Evolutionary conservation across 2,329 filamentous ascomycete genomes (phyloP).

Genomic region (Thermothelomyces thermophilus): DNA sequence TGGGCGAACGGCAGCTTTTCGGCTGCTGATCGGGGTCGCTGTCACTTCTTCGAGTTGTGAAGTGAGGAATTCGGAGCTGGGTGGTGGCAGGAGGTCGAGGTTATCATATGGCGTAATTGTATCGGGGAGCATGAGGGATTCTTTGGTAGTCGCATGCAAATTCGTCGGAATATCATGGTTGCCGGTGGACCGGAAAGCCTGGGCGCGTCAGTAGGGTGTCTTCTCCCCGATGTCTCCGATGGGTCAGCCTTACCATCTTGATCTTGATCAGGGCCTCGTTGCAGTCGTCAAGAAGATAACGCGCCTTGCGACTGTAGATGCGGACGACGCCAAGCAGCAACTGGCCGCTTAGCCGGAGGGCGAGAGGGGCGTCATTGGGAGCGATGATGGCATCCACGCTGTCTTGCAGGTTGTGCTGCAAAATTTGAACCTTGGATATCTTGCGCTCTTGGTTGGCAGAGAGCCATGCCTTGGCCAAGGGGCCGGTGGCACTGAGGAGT

Average conservation of each 20-base stretch:
- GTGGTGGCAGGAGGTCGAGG: constrained; percentile 69
- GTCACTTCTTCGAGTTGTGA: constrained; percentile 63
- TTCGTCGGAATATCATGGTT: constrained; percentile 92
- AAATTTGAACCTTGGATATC: constrained; percentile 90
- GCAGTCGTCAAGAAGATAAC: constrained; percentile 93
- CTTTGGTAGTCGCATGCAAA: constrained; percentile 72
- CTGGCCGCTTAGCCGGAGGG: constrained; percentile 87
- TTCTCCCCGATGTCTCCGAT: too few relatives aligned
- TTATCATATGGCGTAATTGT: constrained; percentile 88
- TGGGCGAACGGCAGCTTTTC: constrained; percentile 44
- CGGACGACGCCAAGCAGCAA: constrained; percentile 90
- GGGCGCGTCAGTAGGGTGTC: constrained; percentile 24
- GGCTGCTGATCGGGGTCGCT: constrained; percentile 47
- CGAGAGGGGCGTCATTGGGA: constrained; percentile 88
- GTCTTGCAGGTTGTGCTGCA: constrained; percentile 90
- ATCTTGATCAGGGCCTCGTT: constrained; percentile 97
- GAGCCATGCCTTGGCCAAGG: constrained; percentile 94
- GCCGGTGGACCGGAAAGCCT: constrained; percentile 90
- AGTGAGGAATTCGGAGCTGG: constrained; percentile 79
- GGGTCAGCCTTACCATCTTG: constrained; percentile 80
- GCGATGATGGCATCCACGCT: constrained; percentile 94
- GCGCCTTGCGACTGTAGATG: constrained; percentile 95
- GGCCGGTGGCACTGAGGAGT: constrained; percentile 91
- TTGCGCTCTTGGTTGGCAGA: constrained; percentile 98
- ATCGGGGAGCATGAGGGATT: constrained; percentile 83